A percentile compares a stretch with the other conserved stretches of the same genome.
These are phyloP conservation scores for Acanthamoeba sp. DNA, from an alignment of 208 protist species.

Conservation along the genomic window DNA sequence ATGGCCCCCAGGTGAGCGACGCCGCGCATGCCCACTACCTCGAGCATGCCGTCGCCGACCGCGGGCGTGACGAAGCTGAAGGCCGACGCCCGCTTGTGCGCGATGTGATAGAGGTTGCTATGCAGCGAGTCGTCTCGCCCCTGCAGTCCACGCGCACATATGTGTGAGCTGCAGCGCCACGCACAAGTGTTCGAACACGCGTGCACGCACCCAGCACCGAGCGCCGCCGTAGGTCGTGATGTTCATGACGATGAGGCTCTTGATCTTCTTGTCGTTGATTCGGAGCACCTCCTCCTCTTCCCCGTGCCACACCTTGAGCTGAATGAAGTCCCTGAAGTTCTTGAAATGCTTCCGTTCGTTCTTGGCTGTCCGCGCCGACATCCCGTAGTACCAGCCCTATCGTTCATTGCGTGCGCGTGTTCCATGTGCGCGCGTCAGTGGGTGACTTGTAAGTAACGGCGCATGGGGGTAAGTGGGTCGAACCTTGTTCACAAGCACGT, in stretches of 20 bases:
- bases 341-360: conserved; percentile 22
- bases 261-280: conserved; percentile 38
- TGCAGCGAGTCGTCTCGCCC: conserved; percentile 5
- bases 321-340: conserved; percentile 13
- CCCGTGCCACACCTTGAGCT: conserved; percentile 27
- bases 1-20: conserved; percentile 65
- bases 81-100: not conserved
- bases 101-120: not conserved
- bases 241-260: conserved; percentile 71
- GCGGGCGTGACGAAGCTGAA: not conserved
- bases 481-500: conserved; percentile 85
- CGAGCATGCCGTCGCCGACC: conserved; percentile 52
- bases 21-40: conserved; percentile 49
- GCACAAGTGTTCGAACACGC: not conserved
- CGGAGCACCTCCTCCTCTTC: not conserved
- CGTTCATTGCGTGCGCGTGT: not conserved
- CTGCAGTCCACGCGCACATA: not conserved
- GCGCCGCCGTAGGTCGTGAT: conserved; percentile 63
- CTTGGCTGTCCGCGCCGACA: conserved; percentile 32
- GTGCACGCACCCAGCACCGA: conserved; percentile 33
- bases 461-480: too few relatives aligned
- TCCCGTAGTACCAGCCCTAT: conserved; percentile 31
- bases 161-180: not conserved
- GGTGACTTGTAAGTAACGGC: too few relatives aligned
- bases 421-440: too few relatives aligned